Evolutionary conservation across 177 flowering plant species (phyloP).

Genomic region (Vitis hybrid): DNA sequence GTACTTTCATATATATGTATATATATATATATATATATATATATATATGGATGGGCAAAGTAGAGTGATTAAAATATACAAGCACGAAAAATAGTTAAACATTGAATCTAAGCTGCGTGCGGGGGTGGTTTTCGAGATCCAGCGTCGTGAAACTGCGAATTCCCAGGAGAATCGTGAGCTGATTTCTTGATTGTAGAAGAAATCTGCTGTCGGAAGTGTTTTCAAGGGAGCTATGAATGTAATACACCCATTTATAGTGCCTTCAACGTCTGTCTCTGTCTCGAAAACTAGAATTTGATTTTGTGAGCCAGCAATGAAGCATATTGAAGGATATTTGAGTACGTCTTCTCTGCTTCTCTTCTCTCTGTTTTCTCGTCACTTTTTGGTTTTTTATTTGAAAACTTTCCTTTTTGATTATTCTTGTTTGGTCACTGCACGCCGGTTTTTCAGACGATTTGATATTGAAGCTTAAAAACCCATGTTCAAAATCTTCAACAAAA

Average conservation of each 20-base stretch:
- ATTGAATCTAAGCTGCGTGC: not conserved
- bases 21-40: not conserved
- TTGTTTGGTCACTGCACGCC: too few relatives aligned
- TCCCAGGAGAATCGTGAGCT: constrained; percentile 14
- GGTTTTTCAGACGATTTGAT: too few relatives aligned
- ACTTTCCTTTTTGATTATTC: too few relatives aligned
- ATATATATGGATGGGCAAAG: not conserved
- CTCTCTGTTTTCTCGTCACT: not conserved
- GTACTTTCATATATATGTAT: not conserved
- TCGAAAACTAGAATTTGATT: not conserved
- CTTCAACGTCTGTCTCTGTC: not conserved
- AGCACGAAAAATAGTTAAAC: not conserved
- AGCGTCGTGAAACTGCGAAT: constrained; percentile 14
- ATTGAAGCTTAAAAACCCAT: too few relatives aligned
- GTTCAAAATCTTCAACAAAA: not conserved
- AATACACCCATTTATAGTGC: too few relatives aligned
- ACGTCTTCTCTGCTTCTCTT: not conserved
- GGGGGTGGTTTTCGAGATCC: constrained; percentile 14
- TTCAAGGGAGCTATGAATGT: not conserved
- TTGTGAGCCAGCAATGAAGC: not conserved
- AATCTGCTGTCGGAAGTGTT: constrained; percentile 16
- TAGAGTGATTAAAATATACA: not conserved
- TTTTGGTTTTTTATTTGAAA: too few relatives aligned
- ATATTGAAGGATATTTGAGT: not conserved
- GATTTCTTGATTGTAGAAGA: constrained; percentile 24